Evolutionary conservation across 768 basidiomycete species (phyloP), one percentile per base, ranked within the genome.

Genomic region (Tricholoma hemisulphureum): DNA sequence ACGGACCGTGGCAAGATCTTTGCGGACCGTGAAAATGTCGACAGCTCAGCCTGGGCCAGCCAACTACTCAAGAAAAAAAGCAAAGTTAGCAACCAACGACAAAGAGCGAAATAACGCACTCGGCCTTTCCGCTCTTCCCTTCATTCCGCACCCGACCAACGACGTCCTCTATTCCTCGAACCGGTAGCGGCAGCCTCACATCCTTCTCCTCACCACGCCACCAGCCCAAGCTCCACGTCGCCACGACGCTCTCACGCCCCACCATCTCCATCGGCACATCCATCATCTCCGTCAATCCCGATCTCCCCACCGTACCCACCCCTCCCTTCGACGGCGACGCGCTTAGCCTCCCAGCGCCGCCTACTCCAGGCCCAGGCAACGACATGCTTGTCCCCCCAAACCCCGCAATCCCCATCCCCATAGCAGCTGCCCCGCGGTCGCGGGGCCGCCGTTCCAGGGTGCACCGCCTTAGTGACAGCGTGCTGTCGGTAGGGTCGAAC

Each of bases 1-100:
- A 97, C 79, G 0, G 90, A 79, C 0, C 86, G 81, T 6, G 93
- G 89, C 0, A 91, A 79, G 32, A 91, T 75, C 2, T 71, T 75
- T 0, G 79, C 75, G 1, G 85, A 83, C 4, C 73, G 76, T 1
- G 88, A 85, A 66, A 71, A 84, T 0, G 32, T 10, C 4, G 32
- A 34, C 14, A 34, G 32, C 14, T 34, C 32, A 34, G 10, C 32
- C 32, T 34, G 32, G 3, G 32, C 32, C 9, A 34, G 32, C 32
- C 2, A 34, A 13, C 32, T 34, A 34, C 10, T 11, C 32, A 34
- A 34, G 10, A 11, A 11, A 6, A n/a, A n/a, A n/a, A n/a, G n/a
- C n/a, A 3, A 6, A 34, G 32, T 11, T 34, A 34, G 14, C 14
- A 34, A 34, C 32, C 4, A 6, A 4, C n/a, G n/a, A n/a, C n/a